These are phyloP conservation scores for Amauroascus niger DNA, from an alignment of 2,329 filamentous ascomycete genomes.

Conservation along the genomic window DNA sequence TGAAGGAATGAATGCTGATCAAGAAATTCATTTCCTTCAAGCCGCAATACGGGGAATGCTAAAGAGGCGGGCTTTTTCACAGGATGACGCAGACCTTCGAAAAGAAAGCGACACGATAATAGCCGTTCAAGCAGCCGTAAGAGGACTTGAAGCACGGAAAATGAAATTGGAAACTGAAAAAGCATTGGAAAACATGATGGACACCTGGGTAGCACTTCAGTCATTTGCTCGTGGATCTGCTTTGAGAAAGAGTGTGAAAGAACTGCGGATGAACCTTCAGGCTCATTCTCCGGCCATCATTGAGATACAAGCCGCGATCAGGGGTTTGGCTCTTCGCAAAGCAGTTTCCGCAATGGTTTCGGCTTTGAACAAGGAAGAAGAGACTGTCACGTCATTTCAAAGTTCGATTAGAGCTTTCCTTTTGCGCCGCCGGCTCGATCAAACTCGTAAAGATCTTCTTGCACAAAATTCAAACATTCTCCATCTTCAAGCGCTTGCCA, in stretches of 20 bases:
- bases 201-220: conserved; percentile 37
- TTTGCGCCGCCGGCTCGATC: conserved; percentile 26
- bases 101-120: conserved; percentile 25
- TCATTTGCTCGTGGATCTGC: conserved; percentile 36
- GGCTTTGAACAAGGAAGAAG: conserved; percentile 39
- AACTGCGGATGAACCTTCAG: conserved; percentile 24
- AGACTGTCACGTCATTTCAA: conserved; percentile 42
- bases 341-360: conserved; percentile 26
- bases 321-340: conserved; percentile 27
- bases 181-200: conserved; percentile 33
- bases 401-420: conserved; percentile 40
- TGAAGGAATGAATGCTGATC: no score
- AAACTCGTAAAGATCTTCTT: conserved; percentile 26
- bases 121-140: conserved; percentile 24
- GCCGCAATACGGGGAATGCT: conserved; percentile 45
- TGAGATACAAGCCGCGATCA: conserved; percentile 27
- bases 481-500: conserved; percentile 33
- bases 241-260: conserved; percentile 23
- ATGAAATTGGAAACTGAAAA: conserved; percentile 33
- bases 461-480: conserved; percentile 26
- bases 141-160: conserved; percentile 27
- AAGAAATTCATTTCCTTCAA: conserved; percentile 35
- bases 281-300: conserved; percentile 24
- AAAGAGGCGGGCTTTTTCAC: conserved; percentile 18
- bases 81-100: conserved; percentile 22